Evolutionary conservation across 768 basidiomycete species (phyloP).

Genomic region (Chalciporus piperatus): DNA sequence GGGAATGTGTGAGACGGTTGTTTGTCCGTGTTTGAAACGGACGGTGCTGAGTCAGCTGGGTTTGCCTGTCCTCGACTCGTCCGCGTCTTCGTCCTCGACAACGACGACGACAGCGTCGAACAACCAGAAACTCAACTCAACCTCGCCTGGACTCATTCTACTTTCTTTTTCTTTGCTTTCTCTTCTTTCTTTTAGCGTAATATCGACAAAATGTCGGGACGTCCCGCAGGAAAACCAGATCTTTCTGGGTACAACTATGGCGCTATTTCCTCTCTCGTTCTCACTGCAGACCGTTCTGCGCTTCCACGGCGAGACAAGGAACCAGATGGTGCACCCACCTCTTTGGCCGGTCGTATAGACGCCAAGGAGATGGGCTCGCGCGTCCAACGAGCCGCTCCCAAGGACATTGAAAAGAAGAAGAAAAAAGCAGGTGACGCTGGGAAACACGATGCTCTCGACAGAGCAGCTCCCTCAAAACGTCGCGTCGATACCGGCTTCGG

Average conservation of each 20-base stretch:
- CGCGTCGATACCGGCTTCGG: slow-evolving; percentile 67
- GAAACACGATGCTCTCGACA: slow-evolving; percentile 55
- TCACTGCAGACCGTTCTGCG: slow-evolving; percentile 84
- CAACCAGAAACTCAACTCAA: background rate
- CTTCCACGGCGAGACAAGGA: slow-evolving; percentile 90
- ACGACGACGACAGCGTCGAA: slow-evolving; percentile 11
- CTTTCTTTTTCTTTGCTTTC: background rate
- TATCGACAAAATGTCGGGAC: slow-evolving; percentile 34
- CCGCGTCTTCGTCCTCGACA: slow-evolving; percentile 1
- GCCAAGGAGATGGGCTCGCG: slow-evolving; percentile 91
- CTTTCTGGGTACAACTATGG: slow-evolving; percentile 94
- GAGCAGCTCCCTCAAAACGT: slow-evolving; percentile 51
- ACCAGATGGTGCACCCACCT: slow-evolving; percentile 93
- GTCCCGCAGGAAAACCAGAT: slow-evolving; percentile 61
- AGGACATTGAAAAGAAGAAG: slow-evolving; percentile 92
- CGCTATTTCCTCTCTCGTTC: slow-evolving; percentile 89
- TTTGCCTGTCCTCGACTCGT: background rate
- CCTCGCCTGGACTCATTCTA: background rate
- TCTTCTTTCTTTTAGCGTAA: slow-evolving; percentile 5
- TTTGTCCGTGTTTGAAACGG: slow-evolving; percentile 20
- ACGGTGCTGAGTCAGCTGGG: slow-evolving; percentile 16
- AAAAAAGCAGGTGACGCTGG: slow-evolving; percentile 64
- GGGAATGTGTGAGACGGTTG: slow-evolving; percentile 1
- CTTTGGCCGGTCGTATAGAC: slow-evolving; percentile 88
- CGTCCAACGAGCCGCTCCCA: slow-evolving; percentile 76